Base-by-base conservation (phyloP, 1,284 basidiomycete species). In the Ustilago curta region DNA sequence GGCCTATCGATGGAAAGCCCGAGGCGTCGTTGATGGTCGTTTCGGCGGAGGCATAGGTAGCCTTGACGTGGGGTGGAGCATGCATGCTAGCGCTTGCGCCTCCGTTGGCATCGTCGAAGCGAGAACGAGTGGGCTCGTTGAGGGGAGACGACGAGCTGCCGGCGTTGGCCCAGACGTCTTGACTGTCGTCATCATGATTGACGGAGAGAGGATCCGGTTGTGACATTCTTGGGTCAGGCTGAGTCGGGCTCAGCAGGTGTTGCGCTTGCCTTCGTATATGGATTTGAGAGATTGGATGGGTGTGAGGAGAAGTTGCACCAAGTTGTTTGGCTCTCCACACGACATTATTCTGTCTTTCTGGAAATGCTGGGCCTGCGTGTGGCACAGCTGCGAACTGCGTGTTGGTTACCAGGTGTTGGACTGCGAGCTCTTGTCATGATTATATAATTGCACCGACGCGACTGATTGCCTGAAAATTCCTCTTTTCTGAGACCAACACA, bases 61-160 rank as follows among this genome's bases (percentile, higher is more conserved):
- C 43, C 32, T 56, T 62, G 1, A 56, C 23, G 31, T 66, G 51
- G 16, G 59, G 18, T 19, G 72, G 73, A 43, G 73, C 73, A 50
- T 76, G 73, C 68, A 76, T 76, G 47, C 73, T 76, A 21, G 73
- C 73, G 50, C 64, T 64, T 1, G 68, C 73, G 8, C 68, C 73
- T 40, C 73, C 73, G n/a, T 76, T 76, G 40, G 64, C 64, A 18
- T 68, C 54, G 19, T 64, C 49, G 21, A 44, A 18, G 40, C 47
- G 45, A 8, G 62, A 42, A 4, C 39, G 40, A 29, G 44, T 25
- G 4, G 31, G 47, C 8, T 57, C 43, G 5, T 14, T 9, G 16
- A 53, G 43, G 35, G 40, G n/a, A 0, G 60, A 55, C 8, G 67
- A 59, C 2, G 67, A 57, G 31, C 27, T 47, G 44, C 25, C 51